phyloP scores from a whole-genome alignment of 805 yeast species.

The Peterozyma toletana region DNA sequence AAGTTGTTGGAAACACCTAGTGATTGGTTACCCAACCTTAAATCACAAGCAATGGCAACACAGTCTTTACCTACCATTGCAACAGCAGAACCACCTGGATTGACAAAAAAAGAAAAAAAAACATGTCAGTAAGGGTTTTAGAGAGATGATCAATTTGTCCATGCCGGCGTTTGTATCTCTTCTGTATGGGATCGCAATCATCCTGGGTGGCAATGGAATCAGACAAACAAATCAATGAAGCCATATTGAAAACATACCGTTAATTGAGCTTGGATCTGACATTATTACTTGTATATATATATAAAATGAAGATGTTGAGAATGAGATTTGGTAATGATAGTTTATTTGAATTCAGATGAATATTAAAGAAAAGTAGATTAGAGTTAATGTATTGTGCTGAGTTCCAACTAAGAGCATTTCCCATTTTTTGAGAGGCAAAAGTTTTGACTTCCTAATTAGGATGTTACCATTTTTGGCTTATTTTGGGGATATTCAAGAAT shows the following conservation, averaged over 20 bases:
- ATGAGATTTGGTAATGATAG: no score
- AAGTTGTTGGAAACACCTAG: conserved; percentile 88
- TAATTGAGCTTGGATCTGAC: conserved; percentile 77
- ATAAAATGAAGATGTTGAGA: no score
- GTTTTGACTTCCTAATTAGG: no score
- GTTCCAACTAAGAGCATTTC: no score
- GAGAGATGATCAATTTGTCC: not conserved
- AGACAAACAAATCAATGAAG: not conserved
- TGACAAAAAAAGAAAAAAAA: not conserved
- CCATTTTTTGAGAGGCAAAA: no score
- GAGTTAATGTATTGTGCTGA: no score
- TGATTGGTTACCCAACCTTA: conserved; percentile 90
- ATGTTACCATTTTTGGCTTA: no score
- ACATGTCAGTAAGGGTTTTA: conserved; percentile 1
- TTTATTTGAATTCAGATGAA: no score
- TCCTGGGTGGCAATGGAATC: conserved; percentile 1
- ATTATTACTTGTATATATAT: conserved; percentile 19
- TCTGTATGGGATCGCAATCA: not conserved
- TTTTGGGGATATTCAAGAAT: no score
- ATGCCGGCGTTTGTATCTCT: not conserved
- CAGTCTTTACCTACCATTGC: conserved; percentile 99
- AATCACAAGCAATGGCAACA: conserved; percentile 94
- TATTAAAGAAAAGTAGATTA: no score
- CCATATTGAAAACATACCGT: conserved; percentile 37
- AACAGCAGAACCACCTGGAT: conserved; percentile 84